A percentile compares a stretch with the other conserved stretches of the same genome.
phyloP scores from a whole-genome alignment of 2,329 filamentous ascomycete genomes.

The Stagonosporopsis tanaceti region DNA sequence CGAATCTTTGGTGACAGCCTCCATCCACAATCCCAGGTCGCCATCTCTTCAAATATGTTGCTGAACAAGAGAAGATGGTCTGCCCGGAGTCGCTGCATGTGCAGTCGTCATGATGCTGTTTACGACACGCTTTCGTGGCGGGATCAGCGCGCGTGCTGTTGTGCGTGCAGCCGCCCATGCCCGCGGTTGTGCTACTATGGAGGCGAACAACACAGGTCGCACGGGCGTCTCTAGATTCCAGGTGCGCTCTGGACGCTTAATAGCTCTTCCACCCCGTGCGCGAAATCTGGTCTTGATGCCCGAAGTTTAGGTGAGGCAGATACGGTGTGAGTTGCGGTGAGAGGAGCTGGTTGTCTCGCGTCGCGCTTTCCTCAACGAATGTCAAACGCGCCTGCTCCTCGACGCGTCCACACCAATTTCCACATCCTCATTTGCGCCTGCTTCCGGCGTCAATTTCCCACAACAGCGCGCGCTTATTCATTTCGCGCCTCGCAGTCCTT shows the following conservation, averaged over 20 bases:
- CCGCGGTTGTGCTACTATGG: background rate
- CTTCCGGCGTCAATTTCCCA: conserved; percentile 15
- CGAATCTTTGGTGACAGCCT: background rate
- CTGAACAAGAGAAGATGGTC: background rate
- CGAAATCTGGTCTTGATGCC: conserved; percentile 1
- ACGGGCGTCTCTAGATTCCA: background rate
- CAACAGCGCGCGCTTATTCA: conserved; percentile 14
- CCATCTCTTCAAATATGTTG: background rate
- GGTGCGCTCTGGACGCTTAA: background rate
- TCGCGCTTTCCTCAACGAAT: conserved; percentile 28
- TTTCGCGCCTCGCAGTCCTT: conserved; percentile 1
- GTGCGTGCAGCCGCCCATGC: conserved; percentile 1
- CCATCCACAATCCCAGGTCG: background rate
- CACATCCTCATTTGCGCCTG: conserved; percentile 17
- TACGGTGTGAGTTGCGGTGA: conserved; percentile 20
- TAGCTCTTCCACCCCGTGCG: background rate
- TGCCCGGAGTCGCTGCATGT: background rate
- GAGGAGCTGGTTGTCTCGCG: conserved; percentile 19
- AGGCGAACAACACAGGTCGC: conserved; percentile 5
- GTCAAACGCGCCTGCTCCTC: conserved; percentile 22
- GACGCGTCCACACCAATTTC: conserved; percentile 20
- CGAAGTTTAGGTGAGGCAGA: conserved; percentile 1
- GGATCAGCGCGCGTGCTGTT: background rate
- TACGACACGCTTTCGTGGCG: background rate
- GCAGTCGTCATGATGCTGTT: background rate